These are phyloP conservation scores for Daldinia grandis DNA, from an alignment of 495 filamentous ascomycete genomes.

Conservation along the genomic window DNA sequence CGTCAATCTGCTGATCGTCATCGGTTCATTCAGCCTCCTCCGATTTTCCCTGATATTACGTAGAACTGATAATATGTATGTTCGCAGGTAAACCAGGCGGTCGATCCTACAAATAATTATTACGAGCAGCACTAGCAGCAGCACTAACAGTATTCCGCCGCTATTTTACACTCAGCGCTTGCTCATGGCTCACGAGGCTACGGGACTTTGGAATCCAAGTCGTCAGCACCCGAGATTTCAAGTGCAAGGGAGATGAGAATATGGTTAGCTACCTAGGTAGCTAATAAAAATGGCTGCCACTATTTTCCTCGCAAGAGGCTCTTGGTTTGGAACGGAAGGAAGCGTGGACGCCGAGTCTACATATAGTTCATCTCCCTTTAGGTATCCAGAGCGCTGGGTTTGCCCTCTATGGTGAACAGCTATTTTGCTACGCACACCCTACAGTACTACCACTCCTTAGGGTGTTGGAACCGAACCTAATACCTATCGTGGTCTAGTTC, in stretches of 20 bases:
- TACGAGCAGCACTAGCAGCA: slow-evolving; percentile 7
- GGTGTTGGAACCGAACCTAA: slow-evolving; percentile 17
- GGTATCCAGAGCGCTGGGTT: slow-evolving; percentile 29
- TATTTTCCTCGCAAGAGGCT: slow-evolving; percentile 22
- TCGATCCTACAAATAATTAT: slow-evolving; percentile 7
- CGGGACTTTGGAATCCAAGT: slow-evolving; percentile 10
- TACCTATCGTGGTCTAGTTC: slow-evolving; percentile 31
- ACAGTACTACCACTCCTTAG: slow-evolving; percentile 18
- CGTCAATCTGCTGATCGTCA: slow-evolving; percentile 31
- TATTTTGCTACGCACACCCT: slow-evolving; percentile 12
- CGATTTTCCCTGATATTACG: slow-evolving; percentile 13
- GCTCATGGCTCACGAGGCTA: not conserved
- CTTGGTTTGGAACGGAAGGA: slow-evolving; percentile 26
- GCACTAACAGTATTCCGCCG: not conserved
- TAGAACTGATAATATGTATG: slow-evolving; percentile 9
- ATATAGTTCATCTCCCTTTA: slow-evolving; percentile 24
- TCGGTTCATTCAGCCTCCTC: slow-evolving; percentile 32
- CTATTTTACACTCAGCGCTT: slow-evolving; percentile 14
- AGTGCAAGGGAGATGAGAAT: slow-evolving; percentile 22
- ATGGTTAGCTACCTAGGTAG: not conserved
- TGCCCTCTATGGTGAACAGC: slow-evolving; percentile 13
- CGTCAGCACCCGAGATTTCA: slow-evolving; percentile 22
- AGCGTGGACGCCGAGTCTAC: slow-evolving; percentile 28
- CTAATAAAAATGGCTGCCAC: slow-evolving; percentile 8
- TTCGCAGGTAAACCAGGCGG: slow-evolving; percentile 8